Evolutionary conservation across 495 filamentous ascomycete genomes (phyloP).

Genomic region (Aspergillus bridgeri): DNA sequence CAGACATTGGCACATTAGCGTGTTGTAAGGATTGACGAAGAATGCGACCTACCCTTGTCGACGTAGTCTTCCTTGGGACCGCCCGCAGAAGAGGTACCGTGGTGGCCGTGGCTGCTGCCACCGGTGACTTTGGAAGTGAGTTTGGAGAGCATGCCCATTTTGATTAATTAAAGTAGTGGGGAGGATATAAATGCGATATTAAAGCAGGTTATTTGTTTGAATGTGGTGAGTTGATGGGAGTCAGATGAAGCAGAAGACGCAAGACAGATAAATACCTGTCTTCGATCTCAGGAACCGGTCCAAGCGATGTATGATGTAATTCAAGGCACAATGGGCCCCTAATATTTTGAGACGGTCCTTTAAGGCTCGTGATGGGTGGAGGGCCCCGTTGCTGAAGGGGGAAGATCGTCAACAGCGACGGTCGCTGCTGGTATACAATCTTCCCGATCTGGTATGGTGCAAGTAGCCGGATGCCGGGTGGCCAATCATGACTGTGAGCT

Average conservation of each 20-base stretch:
- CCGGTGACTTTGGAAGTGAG: conserved; percentile 29
- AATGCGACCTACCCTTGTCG: conserved; percentile 37
- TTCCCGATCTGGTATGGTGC: background rate
- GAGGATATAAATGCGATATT: no score
- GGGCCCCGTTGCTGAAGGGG: background rate
- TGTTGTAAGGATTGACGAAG: background rate
- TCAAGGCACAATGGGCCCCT: background rate
- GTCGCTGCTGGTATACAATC: background rate
- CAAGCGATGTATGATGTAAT: background rate
- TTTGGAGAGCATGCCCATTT: conserved; percentile 31
- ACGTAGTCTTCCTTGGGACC: conserved; percentile 34
- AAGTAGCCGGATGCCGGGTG: background rate
- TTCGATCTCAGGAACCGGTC: background rate
- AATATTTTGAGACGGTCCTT: background rate
- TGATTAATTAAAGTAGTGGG: background rate
- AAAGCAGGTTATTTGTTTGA: background rate
- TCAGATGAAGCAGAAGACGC: background rate
- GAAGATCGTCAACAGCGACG: background rate
- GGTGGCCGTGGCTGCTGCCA: conserved; percentile 16
- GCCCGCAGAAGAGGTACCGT: background rate
- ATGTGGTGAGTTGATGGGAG: background rate
- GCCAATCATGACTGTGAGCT: background rate
- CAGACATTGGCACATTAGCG: background rate
- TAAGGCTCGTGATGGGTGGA: background rate
- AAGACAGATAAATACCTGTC: background rate